These are phyloP conservation scores for Rhodotorula kratochvilovae DNA, from an alignment of 768 basidiomycete genomes.

Conservation along the genomic window DNA sequence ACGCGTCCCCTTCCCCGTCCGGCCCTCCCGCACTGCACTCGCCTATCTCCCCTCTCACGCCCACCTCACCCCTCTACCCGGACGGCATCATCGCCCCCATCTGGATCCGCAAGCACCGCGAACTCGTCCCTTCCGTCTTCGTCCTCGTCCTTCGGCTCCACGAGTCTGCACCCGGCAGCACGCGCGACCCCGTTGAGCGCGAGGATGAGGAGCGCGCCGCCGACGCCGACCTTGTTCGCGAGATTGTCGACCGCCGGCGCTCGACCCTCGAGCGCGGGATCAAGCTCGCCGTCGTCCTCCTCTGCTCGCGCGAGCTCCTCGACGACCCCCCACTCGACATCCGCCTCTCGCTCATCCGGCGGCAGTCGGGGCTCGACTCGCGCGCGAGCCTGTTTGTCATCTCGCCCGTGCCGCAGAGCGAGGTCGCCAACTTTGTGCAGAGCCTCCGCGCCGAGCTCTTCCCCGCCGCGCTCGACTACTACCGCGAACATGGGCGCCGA, in stretches of 20 bases:
- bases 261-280: conserved; percentile 75
- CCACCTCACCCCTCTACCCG: conserved; percentile 81
- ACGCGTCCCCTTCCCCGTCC: conserved; percentile 36
- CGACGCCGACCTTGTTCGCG: conserved; percentile 72
- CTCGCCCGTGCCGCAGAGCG: conserved; percentile 79
- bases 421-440: conserved; percentile 80
- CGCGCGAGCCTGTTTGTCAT: conserved; percentile 89
- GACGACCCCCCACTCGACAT: conserved; percentile 80
- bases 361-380: conserved; percentile 82
- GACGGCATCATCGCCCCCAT: conserved; percentile 96
- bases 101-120: conserved; percentile 94
- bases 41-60: conserved; percentile 85
- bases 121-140: conserved; percentile 86
- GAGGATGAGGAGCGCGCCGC: conserved; percentile 64
- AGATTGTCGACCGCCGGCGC: conserved; percentile 75
- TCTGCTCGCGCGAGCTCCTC: conserved; percentile 81
- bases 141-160: conserved; percentile 81
- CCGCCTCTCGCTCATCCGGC: conserved; percentile 77
- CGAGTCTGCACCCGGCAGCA: conserved; percentile 54
- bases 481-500: conserved; percentile 84
- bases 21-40: conserved; percentile 59
- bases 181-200: conserved; percentile 45
- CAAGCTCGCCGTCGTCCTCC: conserved; percentile 87
- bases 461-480: conserved; percentile 87
- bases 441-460: conserved; percentile 84